Percentiles rank a stretch among this genome's conserved stretches.
Conservation (phyloP, 805 yeast species). For the Clavispora phyllophila region DNA sequence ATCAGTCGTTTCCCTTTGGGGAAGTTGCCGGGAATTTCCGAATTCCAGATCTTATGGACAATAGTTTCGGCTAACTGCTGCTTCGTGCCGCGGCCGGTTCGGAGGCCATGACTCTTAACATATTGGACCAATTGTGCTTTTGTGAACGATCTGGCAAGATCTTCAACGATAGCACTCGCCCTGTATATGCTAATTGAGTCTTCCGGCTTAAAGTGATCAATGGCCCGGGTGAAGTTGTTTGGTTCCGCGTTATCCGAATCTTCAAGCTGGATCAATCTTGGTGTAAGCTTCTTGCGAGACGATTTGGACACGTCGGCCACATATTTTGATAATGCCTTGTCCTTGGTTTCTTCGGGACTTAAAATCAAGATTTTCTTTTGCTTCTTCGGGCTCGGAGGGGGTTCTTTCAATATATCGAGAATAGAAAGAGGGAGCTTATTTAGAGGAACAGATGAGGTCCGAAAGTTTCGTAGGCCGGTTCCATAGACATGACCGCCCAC, state of each 20-base stretch:
- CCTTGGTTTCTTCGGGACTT: slow-evolving; percentile 13
- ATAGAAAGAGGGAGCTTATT: neutral
- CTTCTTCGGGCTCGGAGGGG: neutral
- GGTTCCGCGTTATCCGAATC: neutral
- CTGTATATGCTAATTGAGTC: neutral
- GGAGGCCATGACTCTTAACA: slow-evolving; percentile 2
- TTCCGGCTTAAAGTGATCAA: slow-evolving; percentile 1
- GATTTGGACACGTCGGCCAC: neutral
- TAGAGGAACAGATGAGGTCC: neutral
- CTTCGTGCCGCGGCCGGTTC: slow-evolving; percentile 10
- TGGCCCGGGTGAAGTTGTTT: neutral
- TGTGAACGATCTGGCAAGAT: slow-evolving; percentile 9
- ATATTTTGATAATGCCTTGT: slow-evolving; percentile 7
- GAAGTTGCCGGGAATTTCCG: slow-evolving; percentile 16
- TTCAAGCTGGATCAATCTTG: neutral
- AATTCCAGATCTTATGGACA: slow-evolving; percentile 31
- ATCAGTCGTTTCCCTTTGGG: slow-evolving; percentile 14
- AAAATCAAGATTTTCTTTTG: slow-evolving; percentile 9
- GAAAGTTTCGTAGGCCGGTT: neutral
- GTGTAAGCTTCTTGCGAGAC: neutral
- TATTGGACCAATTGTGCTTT: slow-evolving; percentile 11
- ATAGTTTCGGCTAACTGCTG: slow-evolving; percentile 21
- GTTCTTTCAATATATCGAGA: neutral
- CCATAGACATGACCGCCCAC: neutral
- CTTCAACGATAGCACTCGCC: neutral